Evolutionary conservation across 257 asterid genomes (phyloP), one percentile per base, ranked within the genome.

Genomic region (Gentiana macrophylla): DNA sequence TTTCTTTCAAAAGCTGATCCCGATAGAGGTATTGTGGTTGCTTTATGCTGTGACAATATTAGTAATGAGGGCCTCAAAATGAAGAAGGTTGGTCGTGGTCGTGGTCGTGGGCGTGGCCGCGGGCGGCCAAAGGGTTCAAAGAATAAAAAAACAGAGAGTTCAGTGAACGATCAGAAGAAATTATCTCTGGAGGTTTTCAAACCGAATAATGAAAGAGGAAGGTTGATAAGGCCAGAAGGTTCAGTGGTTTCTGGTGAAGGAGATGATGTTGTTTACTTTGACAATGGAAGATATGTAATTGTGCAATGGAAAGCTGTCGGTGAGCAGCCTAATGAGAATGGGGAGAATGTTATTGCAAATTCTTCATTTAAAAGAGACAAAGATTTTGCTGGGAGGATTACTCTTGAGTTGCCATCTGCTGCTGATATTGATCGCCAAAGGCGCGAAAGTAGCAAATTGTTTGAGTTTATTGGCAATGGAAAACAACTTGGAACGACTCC

Each of bases 51-150:
- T 24, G 24, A 24, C 24, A 24, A 24, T 24, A 24, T 24, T 24
- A 24, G 24, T 35, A 35, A 15, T 37, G 37, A 2, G 37, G 50
- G 32, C n/a, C 48, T 8, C 12, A 33, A 13, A 4, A 6, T 34
- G 41, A 32, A 49, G 54, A 49, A 59, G n/a, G 33, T 35, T 12
- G 36, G 37, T 53, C 53, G 13, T 10, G 58, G 62, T 47, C 56
- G 58, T 34, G 36, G 36, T 44, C 44, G 9, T 6, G 12, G 58
- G 61, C 48, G 49, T 47, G 52, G 61, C 3, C 36, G 58, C 4
- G 68, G 64, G 8, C 34, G 50, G 57, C 72, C 64, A 3, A 61
- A 52, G 13, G 76, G 62, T 34, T 70, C 62, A 13, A 60, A 50
- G 50, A 10, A 37, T 24, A 37, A 50, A 36, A 43, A 8, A n/a